Base-by-base conservation (phyloP, 345 rosid species). In the Citrus australasica region DNA sequence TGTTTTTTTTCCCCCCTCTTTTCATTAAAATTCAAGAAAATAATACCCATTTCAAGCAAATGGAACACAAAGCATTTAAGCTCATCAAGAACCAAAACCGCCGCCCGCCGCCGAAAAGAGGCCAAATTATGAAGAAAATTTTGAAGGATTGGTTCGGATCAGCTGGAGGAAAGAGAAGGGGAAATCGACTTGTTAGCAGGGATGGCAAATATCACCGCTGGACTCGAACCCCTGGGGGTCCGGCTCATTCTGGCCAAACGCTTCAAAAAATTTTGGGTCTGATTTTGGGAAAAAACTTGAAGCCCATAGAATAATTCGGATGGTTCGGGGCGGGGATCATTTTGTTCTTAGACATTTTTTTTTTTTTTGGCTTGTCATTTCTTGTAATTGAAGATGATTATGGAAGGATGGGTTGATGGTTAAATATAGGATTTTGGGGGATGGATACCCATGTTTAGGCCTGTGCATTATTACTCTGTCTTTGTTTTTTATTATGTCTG, bases 51-150 rank as follows among this genome's bases (percentile, higher is more conserved):
- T 48, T 32, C 10, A 4, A 48, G 6, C 33, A 1, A 3, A 76
- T 76, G 73, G 72, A 76, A 27, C 28, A 9, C 37, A 19, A 25
- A 14, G 51, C 30, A 32, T 59, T 9, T 14, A 8, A 5, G 58
- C n/a, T 17, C 33, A 7, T 7, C 14, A 59, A 37, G 53, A 59
- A 59, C 67, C n/a, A 38, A 9, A 24, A 59, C 32, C 21, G 24
- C 33, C 32, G 33, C 14, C 9, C 38, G 13, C 76, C 84, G 3
- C 84, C 84, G 1, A 14, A 16, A 62, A 77, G 84, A 60, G 84
- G 84, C 10, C 75, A 33, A 9, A 21, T 81, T 10, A 70, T 58
- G 24, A 69, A 35, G 40, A 67, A 14, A 24, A 81, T 81, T 17
- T 8, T 81, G 65, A 77, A 46, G 74, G 25, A 5, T 25, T 22